Conservation (phyloP, 2,329 filamentous ascomycete genomes). For the Fusarium incarnatum region DNA sequence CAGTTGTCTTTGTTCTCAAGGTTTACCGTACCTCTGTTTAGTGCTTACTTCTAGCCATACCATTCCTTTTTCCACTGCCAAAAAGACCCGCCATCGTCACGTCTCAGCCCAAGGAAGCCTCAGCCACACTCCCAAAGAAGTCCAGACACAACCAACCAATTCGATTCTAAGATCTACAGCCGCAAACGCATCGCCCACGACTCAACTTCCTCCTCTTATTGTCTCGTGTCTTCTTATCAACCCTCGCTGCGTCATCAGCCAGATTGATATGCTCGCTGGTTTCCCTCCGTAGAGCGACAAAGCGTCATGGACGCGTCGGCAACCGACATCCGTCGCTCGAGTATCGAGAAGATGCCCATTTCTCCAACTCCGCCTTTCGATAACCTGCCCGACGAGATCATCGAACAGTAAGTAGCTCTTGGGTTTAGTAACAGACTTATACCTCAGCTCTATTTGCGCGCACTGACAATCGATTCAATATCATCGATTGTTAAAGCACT, state of each 20-base stretch:
- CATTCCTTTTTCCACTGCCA: slow-evolving; percentile 11
- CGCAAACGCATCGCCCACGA: slow-evolving; percentile 10
- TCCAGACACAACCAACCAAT: slow-evolving; percentile 24
- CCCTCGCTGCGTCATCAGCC: slow-evolving; percentile 1
- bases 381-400: slow-evolving; percentile 74
- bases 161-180: slow-evolving; percentile 4
- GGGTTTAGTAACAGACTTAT: background rate
- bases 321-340: slow-evolving; percentile 48
- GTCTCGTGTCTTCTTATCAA: background rate
- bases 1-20: slow-evolving; percentile 9
- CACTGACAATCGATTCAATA: background rate
- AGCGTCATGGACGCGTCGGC: slow-evolving; percentile 50
- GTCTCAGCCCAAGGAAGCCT: slow-evolving; percentile 30
- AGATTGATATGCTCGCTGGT: slow-evolving; percentile 42
- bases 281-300: slow-evolving; percentile 39
- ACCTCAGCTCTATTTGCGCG: background rate
- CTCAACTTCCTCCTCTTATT: background rate
- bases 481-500: background rate
- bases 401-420: slow-evolving; percentile 68
- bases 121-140: slow-evolving; percentile 31
- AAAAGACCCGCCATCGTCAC: slow-evolving; percentile 29
- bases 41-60: slow-evolving; percentile 28
- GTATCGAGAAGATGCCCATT: slow-evolving; percentile 51
- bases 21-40: slow-evolving; percentile 10
- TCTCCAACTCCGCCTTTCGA: slow-evolving; percentile 59